Base-by-base conservation (phyloP, 768 basidiomycete genomes). In the Trametes cinnabarina region DNA sequence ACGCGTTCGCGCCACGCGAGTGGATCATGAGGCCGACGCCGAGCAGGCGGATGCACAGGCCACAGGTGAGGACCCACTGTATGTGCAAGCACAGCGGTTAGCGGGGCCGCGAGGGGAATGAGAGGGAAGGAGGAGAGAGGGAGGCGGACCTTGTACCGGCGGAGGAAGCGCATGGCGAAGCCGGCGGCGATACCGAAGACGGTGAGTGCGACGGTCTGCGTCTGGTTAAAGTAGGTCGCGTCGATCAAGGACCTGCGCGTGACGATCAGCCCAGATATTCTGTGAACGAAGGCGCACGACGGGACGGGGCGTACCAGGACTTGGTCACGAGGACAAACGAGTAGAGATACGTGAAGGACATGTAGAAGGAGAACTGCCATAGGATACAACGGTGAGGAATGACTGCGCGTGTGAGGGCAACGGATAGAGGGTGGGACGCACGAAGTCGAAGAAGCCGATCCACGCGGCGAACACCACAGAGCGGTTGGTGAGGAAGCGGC, bases 281-380 rank as follows among this genome's bases (percentile, higher is more conserved):
- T 3, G 20, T 6, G 8, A 7, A 81, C 39, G 77, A 75, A 60
- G 81, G 79, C 19, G 80, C 78, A 37, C 81, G 74, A 14, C 49
- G 15, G 28, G 15, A 2, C 3, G 39, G 7, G 49, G 47, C 54
- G 44, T 30, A 63, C 64, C 65, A 65, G 14, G 51, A 44, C 60
- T 65, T 66, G 23, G 65, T 63, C 28, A 70, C 71, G 54, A 81
- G 55, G 39, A 87, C 78, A 69, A 84, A 89, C 2, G 85, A 86
- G 74, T 83, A 91, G 17, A 90, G 80, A 66, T 90, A 91, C 10
- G 86, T 84, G 70, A 74, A 86, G 0, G 87, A 85, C 44, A 92
- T 77, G 74, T 82, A 86, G 73, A 82, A 86, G 2, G 84, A 83
- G 64, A 82, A 64, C 84, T 86, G 51, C 6, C 6, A 7, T 7